Conservation (phyloP, 2,329 filamentous ascomycete genomes). For the Colletotrichum higginsianum region DNA sequence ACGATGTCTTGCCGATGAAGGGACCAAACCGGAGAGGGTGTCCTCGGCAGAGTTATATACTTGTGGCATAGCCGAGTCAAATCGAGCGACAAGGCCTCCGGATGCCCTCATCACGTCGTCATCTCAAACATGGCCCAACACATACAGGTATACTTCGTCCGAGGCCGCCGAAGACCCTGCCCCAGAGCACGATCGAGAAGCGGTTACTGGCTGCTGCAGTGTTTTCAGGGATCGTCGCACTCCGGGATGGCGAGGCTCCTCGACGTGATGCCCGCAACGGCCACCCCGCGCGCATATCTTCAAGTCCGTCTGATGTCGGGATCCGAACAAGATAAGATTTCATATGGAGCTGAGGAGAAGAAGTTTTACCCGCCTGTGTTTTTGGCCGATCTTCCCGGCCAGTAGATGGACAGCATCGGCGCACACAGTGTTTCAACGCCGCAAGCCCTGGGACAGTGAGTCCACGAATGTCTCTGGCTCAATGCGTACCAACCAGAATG, state of each 20-base stretch:
- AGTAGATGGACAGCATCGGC: conserved; percentile 21
- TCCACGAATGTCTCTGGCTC: neutral
- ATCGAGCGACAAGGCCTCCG: neutral
- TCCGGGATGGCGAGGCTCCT: conserved; percentile 2
- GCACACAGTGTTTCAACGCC: conserved; percentile 26
- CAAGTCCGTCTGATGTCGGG: conserved; percentile 26
- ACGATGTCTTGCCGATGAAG: neutral
- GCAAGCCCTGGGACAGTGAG: neutral
- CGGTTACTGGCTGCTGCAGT: conserved; percentile 1
- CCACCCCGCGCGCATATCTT: neutral
- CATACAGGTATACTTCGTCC: conserved; percentile 4
- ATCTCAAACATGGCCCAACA: conserved; percentile 23
- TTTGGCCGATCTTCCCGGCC: conserved; percentile 31
- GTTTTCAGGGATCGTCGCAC: conserved; percentile 17
- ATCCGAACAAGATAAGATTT: conserved; percentile 22
- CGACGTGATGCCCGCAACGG: neutral
- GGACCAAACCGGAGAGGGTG: rapidly evolving
- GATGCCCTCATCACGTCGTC: conserved; percentile 14
- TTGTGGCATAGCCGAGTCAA: neutral
- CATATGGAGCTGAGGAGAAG: neutral
- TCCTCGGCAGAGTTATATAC: conserved; percentile 20
- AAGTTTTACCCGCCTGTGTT: conserved; percentile 31
- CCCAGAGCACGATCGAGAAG: neutral
- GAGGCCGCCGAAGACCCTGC: conserved; percentile 16
- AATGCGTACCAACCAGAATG: conserved; percentile 13